Percentiles rank a stretch among this genome's conserved stretches.
These are phyloP conservation scores for Pulveroboletus sp. DNA, from an alignment of 768 basidiomycete species.

Conservation along the genomic window DNA sequence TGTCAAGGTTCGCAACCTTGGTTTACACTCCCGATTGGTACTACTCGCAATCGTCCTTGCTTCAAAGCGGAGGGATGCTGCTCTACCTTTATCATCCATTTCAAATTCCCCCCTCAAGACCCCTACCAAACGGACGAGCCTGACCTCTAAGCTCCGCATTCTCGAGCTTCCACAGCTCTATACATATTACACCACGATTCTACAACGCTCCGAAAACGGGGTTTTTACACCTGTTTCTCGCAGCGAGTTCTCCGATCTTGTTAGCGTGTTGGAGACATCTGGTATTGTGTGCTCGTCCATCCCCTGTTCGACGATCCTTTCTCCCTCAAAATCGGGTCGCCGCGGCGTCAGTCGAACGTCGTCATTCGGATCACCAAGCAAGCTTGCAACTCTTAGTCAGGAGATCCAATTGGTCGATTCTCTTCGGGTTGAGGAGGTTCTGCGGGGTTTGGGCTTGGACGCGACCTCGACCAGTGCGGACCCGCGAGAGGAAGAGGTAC, in stretches of 20 bases:
- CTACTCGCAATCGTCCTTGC: conserved; percentile 65
- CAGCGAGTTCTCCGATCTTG: conserved; percentile 73
- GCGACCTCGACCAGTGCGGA: conserved; percentile 24
- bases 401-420: conserved; percentile 56
- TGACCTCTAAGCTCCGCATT: conserved; percentile 34
- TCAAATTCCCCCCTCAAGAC: conserved; percentile 31
- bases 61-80: conserved; percentile 56
- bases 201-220: conserved; percentile 53
- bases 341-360: conserved; percentile 54
- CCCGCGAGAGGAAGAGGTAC: conserved; percentile 42
- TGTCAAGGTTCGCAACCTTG: conserved; percentile 63
- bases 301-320: conserved; percentile 30
- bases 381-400: conserved; percentile 33
- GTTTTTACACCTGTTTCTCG: conserved; percentile 65
- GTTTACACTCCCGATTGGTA: conserved; percentile 71
- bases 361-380: conserved; percentile 47
- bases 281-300: conserved; percentile 52
- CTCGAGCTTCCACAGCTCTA: conserved; percentile 65
- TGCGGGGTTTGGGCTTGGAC: conserved; percentile 59
- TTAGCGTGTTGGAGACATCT: conserved; percentile 69
- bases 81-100: conserved; percentile 48
- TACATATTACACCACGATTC: conserved; percentile 57
- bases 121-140: conserved; percentile 53
- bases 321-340: conserved; percentile 47
- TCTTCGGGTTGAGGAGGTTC: conserved; percentile 63